Conservation (phyloP, 2,329 filamentous ascomycete genomes). For the Cytospora piceicola region DNA sequence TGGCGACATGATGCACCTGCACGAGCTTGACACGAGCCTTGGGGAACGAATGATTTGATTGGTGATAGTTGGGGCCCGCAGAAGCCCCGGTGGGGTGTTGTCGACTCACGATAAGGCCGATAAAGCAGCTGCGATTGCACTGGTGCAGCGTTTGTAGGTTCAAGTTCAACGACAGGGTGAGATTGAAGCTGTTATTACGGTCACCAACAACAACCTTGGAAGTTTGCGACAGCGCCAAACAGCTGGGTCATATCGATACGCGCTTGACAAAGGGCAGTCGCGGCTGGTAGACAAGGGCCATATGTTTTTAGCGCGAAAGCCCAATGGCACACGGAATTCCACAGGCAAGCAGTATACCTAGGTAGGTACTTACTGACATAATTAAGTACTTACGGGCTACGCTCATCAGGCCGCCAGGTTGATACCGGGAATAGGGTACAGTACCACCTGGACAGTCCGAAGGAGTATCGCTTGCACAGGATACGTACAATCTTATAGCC, state of each 20-base stretch:
- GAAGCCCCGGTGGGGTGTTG: slow-evolving; percentile 17
- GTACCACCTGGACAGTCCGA: neutral
- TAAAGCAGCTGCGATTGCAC: slow-evolving; percentile 13
- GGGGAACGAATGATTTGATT: slow-evolving; percentile 26
- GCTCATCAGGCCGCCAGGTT: neutral
- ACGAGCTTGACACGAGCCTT: slow-evolving; percentile 22
- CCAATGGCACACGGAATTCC: neutral
- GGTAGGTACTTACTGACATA: neutral
- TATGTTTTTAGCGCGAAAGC: neutral
- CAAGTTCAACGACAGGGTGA: neutral
- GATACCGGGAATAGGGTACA: neutral
- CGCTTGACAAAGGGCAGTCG: slow-evolving; percentile 7
- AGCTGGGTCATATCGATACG: neutral
- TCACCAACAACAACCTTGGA: neutral
- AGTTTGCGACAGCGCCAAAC: slow-evolving; percentile 2
- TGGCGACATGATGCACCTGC: slow-evolving; percentile 25
- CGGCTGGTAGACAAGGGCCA: slow-evolving; percentile 2
- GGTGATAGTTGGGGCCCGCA: slow-evolving; percentile 27
- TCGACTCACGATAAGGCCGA: slow-evolving; percentile 23
- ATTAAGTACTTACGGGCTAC: neutral
- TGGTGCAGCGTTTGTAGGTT: neutral
- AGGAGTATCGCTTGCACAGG: too few species aligned
- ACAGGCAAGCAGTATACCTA: neutral
- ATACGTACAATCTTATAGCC: too few species aligned
- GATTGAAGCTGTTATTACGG: slow-evolving; percentile 13